A percentile compares a stretch with the other conserved stretches of the same genome.
Evolutionary conservation across 495 filamentous ascomycete genomes (phyloP).

Genomic region (Penicillium manginii): DNA sequence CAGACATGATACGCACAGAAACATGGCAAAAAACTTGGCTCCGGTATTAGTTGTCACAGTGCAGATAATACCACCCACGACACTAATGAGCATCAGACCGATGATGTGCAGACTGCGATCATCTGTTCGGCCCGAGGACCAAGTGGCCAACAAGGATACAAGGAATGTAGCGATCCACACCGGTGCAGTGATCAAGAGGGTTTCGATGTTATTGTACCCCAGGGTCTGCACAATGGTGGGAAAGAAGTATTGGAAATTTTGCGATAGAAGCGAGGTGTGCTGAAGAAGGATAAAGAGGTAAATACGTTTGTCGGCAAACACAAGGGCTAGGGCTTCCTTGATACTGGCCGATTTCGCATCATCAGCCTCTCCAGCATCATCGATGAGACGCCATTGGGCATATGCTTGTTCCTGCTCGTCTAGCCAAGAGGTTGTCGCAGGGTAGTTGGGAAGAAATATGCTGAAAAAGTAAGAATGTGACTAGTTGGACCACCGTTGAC

Average conservation of each 20-base stretch:
- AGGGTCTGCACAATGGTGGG: constrained; percentile 78
- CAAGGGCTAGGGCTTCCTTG: constrained; percentile 30
- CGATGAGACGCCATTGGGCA: constrained; percentile 70
- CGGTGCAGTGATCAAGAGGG: constrained; percentile 76
- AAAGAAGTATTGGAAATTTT: constrained; percentile 82
- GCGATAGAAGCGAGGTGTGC: constrained; percentile 39
- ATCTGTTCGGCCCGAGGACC: constrained; percentile 73
- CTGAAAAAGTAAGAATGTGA: constrained; percentile 33
- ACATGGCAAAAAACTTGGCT: constrained; percentile 76
- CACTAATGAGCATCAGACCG: constrained; percentile 64
- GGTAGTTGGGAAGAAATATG: constrained; percentile 78
- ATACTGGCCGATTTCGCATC: constrained; percentile 27
- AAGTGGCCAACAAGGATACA: constrained; percentile 69
- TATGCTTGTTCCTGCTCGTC: constrained; percentile 67
- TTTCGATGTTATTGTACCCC: constrained; percentile 62
- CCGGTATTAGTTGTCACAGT: constrained; percentile 65
- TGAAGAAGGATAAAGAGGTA: constrained; percentile 43
- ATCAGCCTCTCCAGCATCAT: constrained; percentile 80
- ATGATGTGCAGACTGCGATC: constrained; percentile 78
- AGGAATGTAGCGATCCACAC: constrained; percentile 76
- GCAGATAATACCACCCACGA: constrained; percentile 72
- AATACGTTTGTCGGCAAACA: constrained; percentile 40
- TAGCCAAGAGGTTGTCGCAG: constrained; percentile 74
- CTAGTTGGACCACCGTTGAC: background rate
- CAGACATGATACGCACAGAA: constrained; percentile 47